Conservation (phyloP, 306 rosid species). For the Prunus mongolica region DNA sequence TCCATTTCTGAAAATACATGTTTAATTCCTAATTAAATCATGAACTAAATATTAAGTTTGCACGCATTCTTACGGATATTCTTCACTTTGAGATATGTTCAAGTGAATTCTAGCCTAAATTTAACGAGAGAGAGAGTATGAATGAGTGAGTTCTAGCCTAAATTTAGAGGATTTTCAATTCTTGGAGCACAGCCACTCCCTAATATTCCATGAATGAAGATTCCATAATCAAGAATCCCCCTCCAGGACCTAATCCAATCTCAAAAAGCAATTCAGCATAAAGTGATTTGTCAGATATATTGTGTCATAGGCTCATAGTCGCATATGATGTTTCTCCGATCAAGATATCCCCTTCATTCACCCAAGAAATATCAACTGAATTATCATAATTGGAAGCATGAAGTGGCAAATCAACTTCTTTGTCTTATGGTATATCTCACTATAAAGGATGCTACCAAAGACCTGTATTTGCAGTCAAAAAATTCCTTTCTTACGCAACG, state of each 20-base stretch:
- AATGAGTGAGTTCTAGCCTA: too few relatives aligned
- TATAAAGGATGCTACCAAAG: not conserved
- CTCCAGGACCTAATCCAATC: not conserved
- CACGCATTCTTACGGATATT: too few relatives aligned
- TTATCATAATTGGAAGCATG: not conserved
- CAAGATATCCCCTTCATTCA: not conserved
- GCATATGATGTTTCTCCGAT: not conserved
- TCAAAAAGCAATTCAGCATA: not conserved
- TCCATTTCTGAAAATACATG: too few relatives aligned
- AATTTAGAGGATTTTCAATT: too few relatives aligned
- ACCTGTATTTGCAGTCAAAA: too few relatives aligned
- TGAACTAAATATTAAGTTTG: too few relatives aligned
- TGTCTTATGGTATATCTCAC: not conserved
- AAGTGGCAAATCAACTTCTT: not conserved
- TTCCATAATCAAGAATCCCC: not conserved
- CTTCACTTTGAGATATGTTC: too few relatives aligned
- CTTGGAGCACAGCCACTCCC: too few relatives aligned
- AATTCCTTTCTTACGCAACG: not conserved
- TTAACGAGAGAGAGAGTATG: too few relatives aligned
- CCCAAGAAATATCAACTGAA: not conserved
- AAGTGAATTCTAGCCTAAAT: too few relatives aligned
- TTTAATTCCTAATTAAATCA: too few relatives aligned
- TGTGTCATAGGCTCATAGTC: too few relatives aligned
- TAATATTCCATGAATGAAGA: not conserved
- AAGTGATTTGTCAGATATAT: not conserved